Conservation (phyloP, 805 yeast species). For the Tetrapisispora phaffii region DNA sequence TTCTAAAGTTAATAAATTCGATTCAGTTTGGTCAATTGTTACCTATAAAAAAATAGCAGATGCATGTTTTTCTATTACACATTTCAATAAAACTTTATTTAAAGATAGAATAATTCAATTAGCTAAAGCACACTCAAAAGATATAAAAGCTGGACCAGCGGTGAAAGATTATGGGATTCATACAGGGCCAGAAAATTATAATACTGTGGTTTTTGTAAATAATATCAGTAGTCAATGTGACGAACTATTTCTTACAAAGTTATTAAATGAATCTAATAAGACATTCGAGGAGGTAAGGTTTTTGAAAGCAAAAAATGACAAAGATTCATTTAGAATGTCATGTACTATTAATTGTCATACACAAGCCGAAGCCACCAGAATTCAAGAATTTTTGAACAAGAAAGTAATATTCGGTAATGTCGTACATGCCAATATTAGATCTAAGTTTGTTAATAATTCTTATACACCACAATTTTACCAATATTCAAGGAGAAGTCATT, state of each 20-base stretch:
- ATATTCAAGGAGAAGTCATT: not conserved
- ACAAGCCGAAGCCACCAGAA: slow-evolving; percentile 14
- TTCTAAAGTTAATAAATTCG: slow-evolving; percentile 19
- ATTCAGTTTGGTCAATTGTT: slow-evolving; percentile 33
- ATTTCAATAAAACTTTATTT: slow-evolving; percentile 23
- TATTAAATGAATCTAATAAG: slow-evolving; percentile 18
- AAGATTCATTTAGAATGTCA: slow-evolving; percentile 12
- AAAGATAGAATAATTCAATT: slow-evolving; percentile 22
- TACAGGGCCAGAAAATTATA: slow-evolving; percentile 2
- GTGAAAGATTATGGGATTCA: not conserved
- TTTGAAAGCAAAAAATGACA: not conserved
- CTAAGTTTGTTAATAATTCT: slow-evolving; percentile 11
- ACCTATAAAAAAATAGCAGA: slow-evolving; percentile 32
- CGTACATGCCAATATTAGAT: slow-evolving; percentile 8
- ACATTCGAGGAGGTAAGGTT: slow-evolving; percentile 5
- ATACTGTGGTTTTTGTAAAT: slow-evolving; percentile 15
- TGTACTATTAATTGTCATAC: slow-evolving; percentile 18
- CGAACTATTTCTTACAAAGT: slow-evolving; percentile 15
- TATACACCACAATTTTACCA: not conserved
- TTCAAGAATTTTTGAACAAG: slow-evolving; percentile 16
- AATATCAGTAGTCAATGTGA: slow-evolving; percentile 23
- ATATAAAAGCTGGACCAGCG: slow-evolving; percentile 1
- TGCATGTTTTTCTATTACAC: slow-evolving; percentile 30
- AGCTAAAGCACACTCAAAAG: slow-evolving; percentile 16
- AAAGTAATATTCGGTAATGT: slow-evolving; percentile 23